Conservation (phyloP, 2,329 filamentous ascomycete genomes). For the Fusarium haematococcum region DNA sequence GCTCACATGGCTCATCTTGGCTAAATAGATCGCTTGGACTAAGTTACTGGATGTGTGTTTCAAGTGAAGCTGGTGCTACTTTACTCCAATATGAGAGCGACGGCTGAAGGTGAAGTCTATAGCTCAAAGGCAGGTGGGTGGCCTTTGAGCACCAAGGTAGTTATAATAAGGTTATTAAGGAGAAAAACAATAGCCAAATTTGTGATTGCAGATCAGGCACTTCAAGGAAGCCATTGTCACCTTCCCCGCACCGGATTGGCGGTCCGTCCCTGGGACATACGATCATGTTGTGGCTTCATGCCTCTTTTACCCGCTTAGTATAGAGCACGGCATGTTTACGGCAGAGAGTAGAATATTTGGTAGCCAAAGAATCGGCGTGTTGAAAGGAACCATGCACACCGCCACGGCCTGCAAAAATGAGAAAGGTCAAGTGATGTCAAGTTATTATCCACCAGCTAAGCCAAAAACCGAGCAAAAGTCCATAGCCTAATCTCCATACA, state of each 20-base stretch:
- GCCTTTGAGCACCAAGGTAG: background rate
- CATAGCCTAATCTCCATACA: background rate
- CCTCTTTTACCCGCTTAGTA: background rate
- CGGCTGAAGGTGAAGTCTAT: background rate
- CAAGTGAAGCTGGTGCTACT: background rate
- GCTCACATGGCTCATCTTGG: background rate
- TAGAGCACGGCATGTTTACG: background rate
- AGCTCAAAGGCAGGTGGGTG: background rate
- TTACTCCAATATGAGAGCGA: background rate
- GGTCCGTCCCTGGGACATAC: background rate
- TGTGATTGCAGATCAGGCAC: background rate
- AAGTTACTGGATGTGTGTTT: background rate
- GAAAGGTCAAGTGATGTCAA: background rate
- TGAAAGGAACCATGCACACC: background rate
- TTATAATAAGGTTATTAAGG: background rate
- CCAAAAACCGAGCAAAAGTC: background rate
- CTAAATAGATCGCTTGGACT: background rate
- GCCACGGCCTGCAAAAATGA: background rate
- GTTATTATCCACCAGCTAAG: background rate
- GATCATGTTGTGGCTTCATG: background rate
- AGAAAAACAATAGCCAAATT: background rate
- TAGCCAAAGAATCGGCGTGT: background rate
- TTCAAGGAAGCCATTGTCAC: background rate
- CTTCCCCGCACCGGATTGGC: background rate
- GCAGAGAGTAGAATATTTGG: background rate